Conservation (phyloP, 345 rosid species). For the Arabis hirsuta region DNA sequence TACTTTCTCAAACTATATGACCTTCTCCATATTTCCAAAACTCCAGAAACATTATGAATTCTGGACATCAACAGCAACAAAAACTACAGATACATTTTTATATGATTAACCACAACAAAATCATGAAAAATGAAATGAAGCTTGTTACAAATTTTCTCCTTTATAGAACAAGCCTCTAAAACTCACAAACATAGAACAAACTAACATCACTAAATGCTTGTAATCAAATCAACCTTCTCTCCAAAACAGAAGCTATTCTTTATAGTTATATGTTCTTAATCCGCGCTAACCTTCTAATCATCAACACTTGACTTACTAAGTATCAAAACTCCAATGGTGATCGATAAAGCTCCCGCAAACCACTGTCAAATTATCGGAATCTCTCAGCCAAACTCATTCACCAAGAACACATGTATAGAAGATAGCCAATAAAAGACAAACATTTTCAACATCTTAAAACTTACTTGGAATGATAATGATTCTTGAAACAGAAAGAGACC, state of each 20-base stretch:
- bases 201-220: background rate
- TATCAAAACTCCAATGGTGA: slow-evolving; percentile 67
- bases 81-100: background rate
- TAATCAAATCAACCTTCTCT: no score
- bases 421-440: background rate
- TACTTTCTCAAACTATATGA: no score
- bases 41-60: no score
- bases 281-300: slow-evolving; percentile 55
- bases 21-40: no score
- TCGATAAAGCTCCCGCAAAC: slow-evolving; percentile 86
- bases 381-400: slow-evolving; percentile 20
- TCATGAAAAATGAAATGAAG: background rate
- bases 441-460: slow-evolving; percentile 6
- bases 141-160: background rate
- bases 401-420: background rate
- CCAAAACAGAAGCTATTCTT: background rate
- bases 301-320: slow-evolving; percentile 78
- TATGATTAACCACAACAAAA: background rate
- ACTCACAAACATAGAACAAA: slow-evolving; percentile 10
- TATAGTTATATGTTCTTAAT: slow-evolving; percentile 46
- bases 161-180: background rate
- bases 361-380: slow-evolving; percentile 52
- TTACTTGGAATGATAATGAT: slow-evolving; percentile 60
- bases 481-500: slow-evolving; percentile 79
- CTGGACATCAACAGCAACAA: no score